Base-by-base conservation (phyloP, 2,329 filamentous ascomycete genomes). In the Aureobasidium sp. region DNA sequence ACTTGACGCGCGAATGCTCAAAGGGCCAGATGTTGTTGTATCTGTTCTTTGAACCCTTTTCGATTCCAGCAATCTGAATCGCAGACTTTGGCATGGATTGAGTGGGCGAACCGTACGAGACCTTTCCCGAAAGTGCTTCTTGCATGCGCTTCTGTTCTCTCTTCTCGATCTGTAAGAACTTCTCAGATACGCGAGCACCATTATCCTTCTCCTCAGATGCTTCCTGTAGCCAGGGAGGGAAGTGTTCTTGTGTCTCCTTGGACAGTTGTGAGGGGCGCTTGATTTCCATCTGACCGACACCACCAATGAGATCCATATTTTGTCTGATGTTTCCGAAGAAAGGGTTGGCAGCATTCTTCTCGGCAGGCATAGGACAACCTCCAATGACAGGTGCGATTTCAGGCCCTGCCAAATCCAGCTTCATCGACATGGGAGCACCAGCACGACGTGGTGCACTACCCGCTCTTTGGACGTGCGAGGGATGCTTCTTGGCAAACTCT, bases 21-120 rank as follows among this genome's bases (percentile, higher is more conserved):
- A 97, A 99, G 0, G 96, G 96, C 80, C 97, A 91, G 65, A 98
- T 98, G 71, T 98, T 97, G 81, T 98, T 98, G 82, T 99, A 99
- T 11, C 96, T 89, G 73, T 99, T 99, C 82, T 98, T 98, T 23
- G 86, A 89, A 10, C 96, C 96, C 77, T 98, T 96, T 74, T 99
- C 96, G 36, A 99, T 92, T 10, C 96, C 96, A 0, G 93, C 96
- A 60, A 99, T 89, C 71, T 93, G 91, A 10, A 97, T 88, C 5
- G 29, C 23, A 1, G 56, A 45, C 11, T 67, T 65, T 8, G 67
- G 50, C 27, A 60, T 45, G 1, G 85, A 74, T 0, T 74, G 67
- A 4, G 74, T 70, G 27, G 81, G 79, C 1, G 82, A 81, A 10
- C 85, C 85, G 71, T 88, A 90, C 29, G 83, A 81, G 20, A 90